phyloP scores from a whole-genome alignment of 495 filamentous ascomycete species.

The Neurospora intermedia region DNA sequence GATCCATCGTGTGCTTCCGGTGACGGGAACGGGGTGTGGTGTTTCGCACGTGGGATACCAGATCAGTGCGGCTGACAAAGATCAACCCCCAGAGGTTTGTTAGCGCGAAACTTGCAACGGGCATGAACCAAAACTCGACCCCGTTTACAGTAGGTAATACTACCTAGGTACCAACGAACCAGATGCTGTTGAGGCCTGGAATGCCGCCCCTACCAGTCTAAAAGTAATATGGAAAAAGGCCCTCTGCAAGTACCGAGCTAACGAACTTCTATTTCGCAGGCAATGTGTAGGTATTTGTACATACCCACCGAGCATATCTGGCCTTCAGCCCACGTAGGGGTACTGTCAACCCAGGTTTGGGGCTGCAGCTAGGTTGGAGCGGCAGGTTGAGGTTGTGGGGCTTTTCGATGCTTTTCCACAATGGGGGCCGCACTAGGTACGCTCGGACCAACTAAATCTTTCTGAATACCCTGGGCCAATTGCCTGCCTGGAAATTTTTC shows the following conservation, averaged over 20 bases:
- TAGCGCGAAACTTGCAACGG: too few relatives aligned
- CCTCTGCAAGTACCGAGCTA: too few relatives aligned
- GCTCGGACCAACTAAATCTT: background rate
- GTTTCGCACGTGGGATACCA: background rate
- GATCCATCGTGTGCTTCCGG: background rate
- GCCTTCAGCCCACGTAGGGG: background rate
- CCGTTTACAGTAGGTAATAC: too few relatives aligned
- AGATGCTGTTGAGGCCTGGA: too few relatives aligned
- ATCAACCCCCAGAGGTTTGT: too few relatives aligned
- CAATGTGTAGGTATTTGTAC: too few relatives aligned
- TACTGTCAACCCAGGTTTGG: background rate
- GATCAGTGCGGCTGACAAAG: background rate
- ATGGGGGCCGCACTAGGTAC: background rate
- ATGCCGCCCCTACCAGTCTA: too few relatives aligned
- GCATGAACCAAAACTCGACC: too few relatives aligned
- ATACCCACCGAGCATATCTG: background rate
- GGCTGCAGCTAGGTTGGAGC: background rate
- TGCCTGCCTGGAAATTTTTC: constrained; percentile 14
- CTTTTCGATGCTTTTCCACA: background rate
- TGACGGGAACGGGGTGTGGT: background rate
- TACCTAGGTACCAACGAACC: too few relatives aligned
- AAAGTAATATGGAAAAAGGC: too few relatives aligned
- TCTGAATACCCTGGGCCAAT: background rate
- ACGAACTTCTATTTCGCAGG: too few relatives aligned
- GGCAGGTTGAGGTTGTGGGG: background rate